Percentiles rank a stretch among this genome's conserved stretches.
Conservation (phyloP, 768 basidiomycete species). For the Rhizopogon roseolus region DNA sequence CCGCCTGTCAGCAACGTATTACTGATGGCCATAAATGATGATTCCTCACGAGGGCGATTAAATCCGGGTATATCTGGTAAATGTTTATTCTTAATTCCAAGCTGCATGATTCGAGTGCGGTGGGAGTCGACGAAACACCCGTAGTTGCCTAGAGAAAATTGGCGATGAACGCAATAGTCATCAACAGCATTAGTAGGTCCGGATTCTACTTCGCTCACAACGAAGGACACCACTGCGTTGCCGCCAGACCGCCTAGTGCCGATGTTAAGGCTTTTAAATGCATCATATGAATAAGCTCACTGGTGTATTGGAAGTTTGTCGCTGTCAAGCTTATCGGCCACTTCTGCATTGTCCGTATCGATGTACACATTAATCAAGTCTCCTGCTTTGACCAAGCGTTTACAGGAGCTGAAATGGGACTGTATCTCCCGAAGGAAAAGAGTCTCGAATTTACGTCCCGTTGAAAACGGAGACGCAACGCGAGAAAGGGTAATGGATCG, state of each 20-base stretch:
- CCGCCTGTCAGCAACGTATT: not conserved
- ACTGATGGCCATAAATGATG: not conserved
- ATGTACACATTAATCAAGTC: constrained; percentile 69
- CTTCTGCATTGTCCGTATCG: constrained; percentile 39
- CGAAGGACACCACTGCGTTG: constrained; percentile 65
- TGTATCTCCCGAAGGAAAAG: constrained; percentile 60
- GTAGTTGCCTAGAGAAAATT: constrained; percentile 59
- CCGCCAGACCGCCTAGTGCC: not conserved
- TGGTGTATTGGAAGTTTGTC: not conserved
- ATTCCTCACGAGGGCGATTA: constrained; percentile 43
- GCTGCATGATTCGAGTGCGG: constrained; percentile 72
- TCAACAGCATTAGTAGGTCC: constrained; percentile 38
- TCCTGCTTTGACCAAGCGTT: constrained; percentile 61
- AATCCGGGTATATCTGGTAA: constrained; percentile 51
- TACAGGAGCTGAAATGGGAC: constrained; percentile 49
- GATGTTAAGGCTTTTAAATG: not conserved
- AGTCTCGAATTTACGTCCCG: constrained; percentile 57
- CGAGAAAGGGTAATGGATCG: constrained; percentile 69
- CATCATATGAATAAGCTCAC: not conserved
- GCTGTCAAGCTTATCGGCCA: not conserved
- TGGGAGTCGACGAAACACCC: constrained; percentile 82
- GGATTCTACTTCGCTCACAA: constrained; percentile 72
- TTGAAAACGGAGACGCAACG: constrained; percentile 72
- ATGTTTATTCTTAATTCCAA: constrained; percentile 66
- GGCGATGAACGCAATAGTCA: constrained; percentile 42